These are phyloP conservation scores for Mortierella sp. DNA, from an alignment of 371 early-diverging fungal species.

Conservation along the genomic window DNA sequence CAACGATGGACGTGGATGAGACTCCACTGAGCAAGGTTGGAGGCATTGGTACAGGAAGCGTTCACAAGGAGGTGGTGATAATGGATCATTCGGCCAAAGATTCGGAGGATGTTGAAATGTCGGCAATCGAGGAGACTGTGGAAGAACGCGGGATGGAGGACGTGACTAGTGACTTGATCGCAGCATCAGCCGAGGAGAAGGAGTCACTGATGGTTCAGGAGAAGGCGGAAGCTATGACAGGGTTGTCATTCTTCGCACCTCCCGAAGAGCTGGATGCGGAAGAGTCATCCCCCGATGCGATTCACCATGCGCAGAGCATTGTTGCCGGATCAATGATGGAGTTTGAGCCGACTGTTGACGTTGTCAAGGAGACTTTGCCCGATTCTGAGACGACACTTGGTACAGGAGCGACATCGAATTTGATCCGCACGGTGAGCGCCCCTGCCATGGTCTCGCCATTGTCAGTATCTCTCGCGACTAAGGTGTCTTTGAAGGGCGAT, in stretches of 20 bases:
- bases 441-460: not conserved
- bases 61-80: not conserved
- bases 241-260: conserved; percentile 20
- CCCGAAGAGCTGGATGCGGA: conserved; percentile 13
- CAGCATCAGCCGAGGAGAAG: not conserved
- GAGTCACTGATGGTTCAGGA: not conserved
- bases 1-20: conserved; percentile 8
- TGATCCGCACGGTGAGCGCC: not conserved
- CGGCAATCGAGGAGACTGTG: not conserved
- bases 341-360: not conserved
- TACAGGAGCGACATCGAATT: not conserved
- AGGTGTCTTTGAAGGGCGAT: not conserved
- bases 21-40: not conserved
- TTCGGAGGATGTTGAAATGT: not conserved
- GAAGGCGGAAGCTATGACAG: not conserved
- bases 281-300: not conserved
- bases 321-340: conserved; percentile 8
- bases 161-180: not conserved
- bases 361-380: not conserved
- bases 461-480: not conserved
- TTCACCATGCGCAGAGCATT: conserved; percentile 1
- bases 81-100: not conserved
- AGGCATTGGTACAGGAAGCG: not conserved
- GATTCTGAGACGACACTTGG: not conserved
- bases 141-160: not conserved